Evolutionary conservation across 805 yeast genomes (phyloP).

Genomic region (Nakazawaea laoshanensis): DNA sequence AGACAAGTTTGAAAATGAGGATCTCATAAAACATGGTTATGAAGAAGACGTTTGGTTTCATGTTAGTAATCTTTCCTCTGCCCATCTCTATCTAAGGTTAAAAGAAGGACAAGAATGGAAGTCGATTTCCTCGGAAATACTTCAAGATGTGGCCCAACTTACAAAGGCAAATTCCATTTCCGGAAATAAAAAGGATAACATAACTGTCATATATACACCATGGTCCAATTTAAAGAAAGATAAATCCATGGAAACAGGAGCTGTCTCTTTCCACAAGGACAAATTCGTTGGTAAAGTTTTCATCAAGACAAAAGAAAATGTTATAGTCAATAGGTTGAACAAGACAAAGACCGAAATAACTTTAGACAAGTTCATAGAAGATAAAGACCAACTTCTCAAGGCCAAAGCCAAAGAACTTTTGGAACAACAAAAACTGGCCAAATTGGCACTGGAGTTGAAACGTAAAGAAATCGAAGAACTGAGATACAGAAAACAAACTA

Average conservation of each 20-base stretch:
- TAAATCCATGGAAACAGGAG: conserved; percentile 70
- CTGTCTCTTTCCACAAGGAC: conserved; percentile 62
- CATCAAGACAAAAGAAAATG: conserved; percentile 49
- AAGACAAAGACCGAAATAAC: conserved; percentile 52
- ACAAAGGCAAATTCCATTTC: conserved; percentile 73
- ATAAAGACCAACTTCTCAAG: conserved; percentile 20
- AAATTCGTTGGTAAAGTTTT: conserved; percentile 43
- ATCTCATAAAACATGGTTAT: conserved; percentile 52
- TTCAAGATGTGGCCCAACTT: conserved; percentile 51
- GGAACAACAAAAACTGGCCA: conserved; percentile 15
- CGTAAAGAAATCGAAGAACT: conserved; percentile 29
- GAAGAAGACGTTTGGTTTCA: conserved; percentile 75
- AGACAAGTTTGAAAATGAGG: conserved; percentile 64
- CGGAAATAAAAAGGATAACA: conserved; percentile 61
- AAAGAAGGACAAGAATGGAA: conserved; percentile 37
- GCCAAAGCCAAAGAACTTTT: conserved; percentile 27
- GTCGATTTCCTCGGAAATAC: conserved; percentile 40
- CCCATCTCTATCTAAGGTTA: conserved; percentile 64
- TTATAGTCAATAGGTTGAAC: conserved; percentile 50
- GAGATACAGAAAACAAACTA: conserved; percentile 28
- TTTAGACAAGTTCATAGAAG: conserved; percentile 34
- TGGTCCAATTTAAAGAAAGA: conserved; percentile 61
- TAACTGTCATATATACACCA: conserved; percentile 66
- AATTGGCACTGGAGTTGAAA: conserved; percentile 23
- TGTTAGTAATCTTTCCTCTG: conserved; percentile 68